Base-by-base conservation (phyloP, 768 basidiomycete species). In the Trametes sanguinea region DNA sequence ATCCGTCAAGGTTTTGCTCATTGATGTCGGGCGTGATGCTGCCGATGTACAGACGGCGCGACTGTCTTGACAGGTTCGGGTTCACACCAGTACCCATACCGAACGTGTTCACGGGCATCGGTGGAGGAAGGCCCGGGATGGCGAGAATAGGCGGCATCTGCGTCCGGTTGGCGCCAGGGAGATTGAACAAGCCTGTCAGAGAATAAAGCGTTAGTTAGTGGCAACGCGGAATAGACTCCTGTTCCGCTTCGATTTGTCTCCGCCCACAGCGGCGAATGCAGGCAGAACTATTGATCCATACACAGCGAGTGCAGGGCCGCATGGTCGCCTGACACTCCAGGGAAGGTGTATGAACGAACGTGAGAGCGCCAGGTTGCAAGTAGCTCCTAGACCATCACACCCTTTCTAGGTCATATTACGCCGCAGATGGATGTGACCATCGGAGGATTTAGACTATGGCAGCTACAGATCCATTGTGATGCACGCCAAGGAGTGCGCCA, bases 21-120 rank as follows among this genome's bases (percentile, higher is more conserved):
- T 91, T 98, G 69, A 96, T 92, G 50, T 95, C 92, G 17, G 90
- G 88, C 3, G 94, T 96, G 68, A 99, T 94, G 78, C 94, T 95
- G 65, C 96, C 97, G 66, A 98, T 95, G 73, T 99, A 99, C 17
- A 99, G 82, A 51, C 97, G 85, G 63, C 95, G 92, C 55, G 93
- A 92, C 75, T 99, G 96, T 61, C 95, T 87, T 11, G 92, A 92
- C 52, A 96, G 73, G 72, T 95, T 95, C 65, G 94, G 92, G 74
- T 94, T 90, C 59, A 85, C 86, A 58, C 88, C 90, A 44, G 92
- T 88, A 51, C 91, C 92, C 86, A 90, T 92, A 42, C 90, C 92
- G 67, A 93, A 92, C 27, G 85, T 89, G 65, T 88, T 88, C 6
- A 92, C 90, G 46, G 91, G 89, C 77, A 92, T 83, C 10, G 92